Percentiles rank a stretch among this genome's conserved stretches.
phyloP scores from a whole-genome alignment of 2,329 filamentous ascomycete species.

The Epichloe festucae region DNA sequence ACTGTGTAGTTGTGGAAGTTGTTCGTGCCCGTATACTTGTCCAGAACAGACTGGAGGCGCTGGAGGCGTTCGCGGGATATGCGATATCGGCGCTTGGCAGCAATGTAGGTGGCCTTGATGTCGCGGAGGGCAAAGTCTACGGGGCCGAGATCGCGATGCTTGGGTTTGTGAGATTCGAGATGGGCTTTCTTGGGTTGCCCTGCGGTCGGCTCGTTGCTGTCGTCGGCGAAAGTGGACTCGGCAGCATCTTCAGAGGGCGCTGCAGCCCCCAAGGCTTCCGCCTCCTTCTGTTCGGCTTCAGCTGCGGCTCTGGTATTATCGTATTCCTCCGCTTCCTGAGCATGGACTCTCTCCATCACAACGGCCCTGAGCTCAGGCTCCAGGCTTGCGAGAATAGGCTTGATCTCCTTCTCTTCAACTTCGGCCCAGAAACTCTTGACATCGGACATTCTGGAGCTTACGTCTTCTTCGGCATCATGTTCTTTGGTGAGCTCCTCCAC shows the following conservation, averaged over 20 bases:
- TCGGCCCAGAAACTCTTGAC: conserved; percentile 71
- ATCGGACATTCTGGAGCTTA: conserved; percentile 58
- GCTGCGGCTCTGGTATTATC: conserved; percentile 6
- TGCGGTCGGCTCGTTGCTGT: conserved; percentile 2
- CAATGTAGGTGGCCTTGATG: conserved; percentile 69
- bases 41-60: conserved; percentile 62
- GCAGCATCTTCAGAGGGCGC: conserved; percentile 10
- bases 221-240: background rate
- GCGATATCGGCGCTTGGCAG: conserved; percentile 75
- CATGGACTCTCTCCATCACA: conserved; percentile 50
- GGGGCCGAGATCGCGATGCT: conserved; percentile 31
- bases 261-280: conserved; percentile 11
- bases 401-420: conserved; percentile 68
- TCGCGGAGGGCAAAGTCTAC: conserved; percentile 55
- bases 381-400: conserved; percentile 50
- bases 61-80: conserved; percentile 58
- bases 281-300: conserved; percentile 8
- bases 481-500: conserved; percentile 67
- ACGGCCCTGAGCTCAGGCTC: conserved; percentile 50
- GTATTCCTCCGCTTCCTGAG: conserved; percentile 16
- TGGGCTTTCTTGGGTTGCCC: conserved; percentile 11
- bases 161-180: conserved; percentile 22
- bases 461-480: conserved; percentile 56
- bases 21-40: conserved; percentile 66
- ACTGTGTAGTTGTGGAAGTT: conserved; percentile 99